These are phyloP conservation scores for Solanum gracilifrons DNA, from an alignment of 257 asterid genomes.

Conservation along the genomic window DNA sequence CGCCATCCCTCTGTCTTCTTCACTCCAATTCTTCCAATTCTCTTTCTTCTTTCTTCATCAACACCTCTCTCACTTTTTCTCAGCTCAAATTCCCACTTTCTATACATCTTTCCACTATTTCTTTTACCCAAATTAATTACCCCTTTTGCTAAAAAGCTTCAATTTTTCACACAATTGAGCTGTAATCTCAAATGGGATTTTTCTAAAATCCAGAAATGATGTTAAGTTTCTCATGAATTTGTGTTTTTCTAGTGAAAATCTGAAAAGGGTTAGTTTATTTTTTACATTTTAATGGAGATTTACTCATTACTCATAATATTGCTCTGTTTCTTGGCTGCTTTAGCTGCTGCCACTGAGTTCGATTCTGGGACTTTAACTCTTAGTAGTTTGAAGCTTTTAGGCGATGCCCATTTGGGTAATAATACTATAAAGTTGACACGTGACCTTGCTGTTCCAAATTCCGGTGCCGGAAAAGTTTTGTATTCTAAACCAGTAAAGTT, in stretches of 20 bases:
- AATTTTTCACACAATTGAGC: background rate
- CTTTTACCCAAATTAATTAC: background rate
- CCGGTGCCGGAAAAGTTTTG: conserved; percentile 63
- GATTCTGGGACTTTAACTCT: conserved; percentile 51
- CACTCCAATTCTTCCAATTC: conserved; percentile 35
- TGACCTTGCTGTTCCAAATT: conserved; percentile 57
- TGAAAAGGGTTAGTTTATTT: background rate
- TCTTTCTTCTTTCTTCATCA: conserved; percentile 8
- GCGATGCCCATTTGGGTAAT: conserved; percentile 67
- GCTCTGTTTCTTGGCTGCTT: background rate
- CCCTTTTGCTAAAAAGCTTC: background rate
- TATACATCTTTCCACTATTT: background rate
- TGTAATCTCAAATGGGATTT: background rate
- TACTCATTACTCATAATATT: background rate
- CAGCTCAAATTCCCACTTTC: background rate
- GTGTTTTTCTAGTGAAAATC: background rate
- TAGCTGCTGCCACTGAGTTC: conserved; percentile 19
- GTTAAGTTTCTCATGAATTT: background rate
- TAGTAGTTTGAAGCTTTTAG: conserved; percentile 54
- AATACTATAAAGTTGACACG: conserved; percentile 58
- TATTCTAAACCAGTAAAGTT: conserved; percentile 52
- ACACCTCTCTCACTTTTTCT: background rate
- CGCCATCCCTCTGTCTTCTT: conserved; percentile 28
- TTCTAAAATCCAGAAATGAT: background rate
- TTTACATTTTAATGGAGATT: conserved; percentile 2